These are phyloP conservation scores for Onygenales sp. DNA, from an alignment of 2,329 filamentous ascomycete genomes.

Conservation along the genomic window DNA sequence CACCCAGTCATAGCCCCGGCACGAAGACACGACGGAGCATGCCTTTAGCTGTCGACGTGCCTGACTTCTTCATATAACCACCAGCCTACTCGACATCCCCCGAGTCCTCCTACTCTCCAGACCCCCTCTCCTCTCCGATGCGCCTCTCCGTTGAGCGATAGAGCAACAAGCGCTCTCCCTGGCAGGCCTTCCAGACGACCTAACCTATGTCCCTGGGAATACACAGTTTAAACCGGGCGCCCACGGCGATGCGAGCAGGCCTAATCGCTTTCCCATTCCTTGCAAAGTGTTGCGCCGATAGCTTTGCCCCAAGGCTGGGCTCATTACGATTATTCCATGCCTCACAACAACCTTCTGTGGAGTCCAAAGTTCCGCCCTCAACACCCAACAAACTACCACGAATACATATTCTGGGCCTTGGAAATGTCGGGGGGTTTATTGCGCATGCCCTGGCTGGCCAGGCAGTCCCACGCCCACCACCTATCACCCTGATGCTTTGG, in stretches of 20 bases:
- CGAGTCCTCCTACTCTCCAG: too few species aligned
- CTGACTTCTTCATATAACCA: too few species aligned
- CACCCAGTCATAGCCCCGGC: too few species aligned
- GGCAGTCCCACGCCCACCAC: conserved; percentile 49
- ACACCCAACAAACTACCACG: conserved; percentile 18
- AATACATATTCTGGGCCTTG: conserved; percentile 70
- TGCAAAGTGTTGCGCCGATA: neutral
- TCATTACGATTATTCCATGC: neutral
- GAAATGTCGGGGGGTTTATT: conserved; percentile 71
- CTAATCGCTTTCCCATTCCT: neutral
- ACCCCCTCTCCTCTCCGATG: too few species aligned
- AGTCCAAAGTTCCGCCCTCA: neutral
- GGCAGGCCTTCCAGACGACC: neutral
- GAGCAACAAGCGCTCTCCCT: neutral
- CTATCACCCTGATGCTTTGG: conserved; percentile 68
- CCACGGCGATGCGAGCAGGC: neutral
- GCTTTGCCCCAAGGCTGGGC: neutral
- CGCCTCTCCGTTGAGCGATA: too few species aligned
- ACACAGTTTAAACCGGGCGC: neutral
- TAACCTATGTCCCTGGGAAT: neutral
- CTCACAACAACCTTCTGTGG: neutral
- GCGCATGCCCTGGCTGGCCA: conserved; percentile 58
- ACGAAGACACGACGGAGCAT: too few species aligned
- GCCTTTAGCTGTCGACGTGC: too few species aligned
- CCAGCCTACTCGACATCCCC: too few species aligned